Base-by-base conservation (phyloP, 768 basidiomycete species). In the Amanita rubescens region DNA sequence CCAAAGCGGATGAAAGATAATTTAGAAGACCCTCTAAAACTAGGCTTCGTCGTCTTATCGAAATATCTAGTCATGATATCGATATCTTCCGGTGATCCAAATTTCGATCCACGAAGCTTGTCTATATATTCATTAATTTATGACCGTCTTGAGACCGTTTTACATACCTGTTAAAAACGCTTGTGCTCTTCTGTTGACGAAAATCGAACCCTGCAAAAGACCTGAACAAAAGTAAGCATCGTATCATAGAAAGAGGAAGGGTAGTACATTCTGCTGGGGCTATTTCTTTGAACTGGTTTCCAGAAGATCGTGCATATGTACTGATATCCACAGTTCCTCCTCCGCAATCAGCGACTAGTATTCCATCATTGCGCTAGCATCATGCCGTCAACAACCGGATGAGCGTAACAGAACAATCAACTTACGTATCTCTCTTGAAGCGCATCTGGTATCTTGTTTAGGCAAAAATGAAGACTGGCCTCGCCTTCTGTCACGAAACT, bases 401-500 rank as follows among this genome's bases (percentile, higher is more conserved):
- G 17, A 25, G 17, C 15, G 5, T 34, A 22, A 5, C 22, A 5
- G 15, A 5, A n/a, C 32, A 15, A 27, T 32, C n/a, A 19, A 48
- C 53, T 30, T 8, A 69, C 68, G 41, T 55, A 10, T 66, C 48
- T 3, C 51, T 57, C 9, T n/a, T n/a, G n/a, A 72, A 65, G 6
- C 15, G 62, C 65, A 3, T 66, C 64, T 7, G 75, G 55, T 2
- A 74, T 67, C 24, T 70, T 71, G 17, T 69, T 64, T 17, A 79
- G 64, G 56, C 77, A 80, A 58, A 71, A 80, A 49, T 81, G 75
- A 12, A 80, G 60, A 58, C 74, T 75, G 0, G 80, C 80, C 57
- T 82, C 80, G 0, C 79, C 80, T 57, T 81, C 79, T 0, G 78
- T 80, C 5, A 81, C 69, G 48, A 81, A 73, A 12, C 69, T 74